phyloP scores from a whole-genome alignment of 257 asterid species.

The Orobanche coerulescens region DNA sequence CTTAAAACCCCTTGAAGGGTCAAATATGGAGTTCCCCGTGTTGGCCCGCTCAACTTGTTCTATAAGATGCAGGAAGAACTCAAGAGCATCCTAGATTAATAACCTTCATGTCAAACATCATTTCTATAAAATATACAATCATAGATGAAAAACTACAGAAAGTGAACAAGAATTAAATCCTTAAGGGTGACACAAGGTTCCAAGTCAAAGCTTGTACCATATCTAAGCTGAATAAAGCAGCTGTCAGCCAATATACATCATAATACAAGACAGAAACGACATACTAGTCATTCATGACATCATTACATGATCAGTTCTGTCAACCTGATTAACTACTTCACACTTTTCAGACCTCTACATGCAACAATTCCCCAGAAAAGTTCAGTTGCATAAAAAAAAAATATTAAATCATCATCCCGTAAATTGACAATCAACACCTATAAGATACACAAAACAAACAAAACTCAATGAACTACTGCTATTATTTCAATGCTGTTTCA shows the following conservation, averaged over 20 bases:
- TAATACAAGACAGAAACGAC: conserved; percentile 4
- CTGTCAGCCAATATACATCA: conserved; percentile 13
- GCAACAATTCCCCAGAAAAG: conserved; percentile 11
- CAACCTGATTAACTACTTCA: conserved; percentile 1
- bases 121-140: conserved; percentile 4
- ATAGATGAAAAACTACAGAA: conserved; percentile 4
- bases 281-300: conserved; percentile 9
- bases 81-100: conserved; percentile 74
- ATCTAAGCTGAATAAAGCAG: not conserved
- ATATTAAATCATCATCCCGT: conserved; percentile 3
- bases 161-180: conserved; percentile 7
- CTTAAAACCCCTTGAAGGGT: conserved; percentile 90
- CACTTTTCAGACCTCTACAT: not conserved
- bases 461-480: no score
- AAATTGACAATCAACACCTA: conserved; percentile 7
- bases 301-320: not conserved
- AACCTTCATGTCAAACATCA: conserved; percentile 22
- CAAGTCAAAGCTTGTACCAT: not conserved
- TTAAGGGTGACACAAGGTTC: not conserved
- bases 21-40: conserved; percentile 47
- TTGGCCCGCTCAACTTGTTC: conserved; percentile 87
- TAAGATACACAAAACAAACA: conserved; percentile 3
- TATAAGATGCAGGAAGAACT: conserved; percentile 89
- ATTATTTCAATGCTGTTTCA: conserved; percentile 2
- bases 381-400: not conserved